Evolutionary conservation across 1,284 basidiomycete genomes (phyloP), one percentile per base, ranked within the genome.

Genomic region (Austropuccinia psidii): DNA sequence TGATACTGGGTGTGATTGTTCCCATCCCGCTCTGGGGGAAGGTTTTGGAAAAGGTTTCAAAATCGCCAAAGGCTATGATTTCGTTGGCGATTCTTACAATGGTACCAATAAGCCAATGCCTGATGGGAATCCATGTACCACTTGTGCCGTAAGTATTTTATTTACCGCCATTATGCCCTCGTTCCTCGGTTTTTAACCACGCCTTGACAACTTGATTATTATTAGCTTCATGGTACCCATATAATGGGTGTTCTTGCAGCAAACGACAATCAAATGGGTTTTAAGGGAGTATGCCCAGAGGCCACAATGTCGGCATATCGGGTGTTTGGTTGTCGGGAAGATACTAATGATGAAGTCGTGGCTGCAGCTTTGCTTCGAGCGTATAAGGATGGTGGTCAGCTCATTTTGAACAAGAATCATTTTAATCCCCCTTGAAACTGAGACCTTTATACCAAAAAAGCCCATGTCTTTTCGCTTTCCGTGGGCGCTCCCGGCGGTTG

Each of bases 381-480:
- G 17, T 78, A 74, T 69, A 77, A 76, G 43, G 78, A 79, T 62
- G 78, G 78, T 7, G 72, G 72, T 74, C 19, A 21, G 62, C 37
- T 15, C 27, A 27, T 35, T 45, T 45, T 45, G 24, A 29, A 31
- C 21, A n/a, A n/a, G n/a, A n/a, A n/a, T n/a, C n/a, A n/a, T n/a
- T 31, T 49, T 21, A 21, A 65, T 35, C 29, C 37, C 43, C 52
- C 17, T 27, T 55, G 3, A 8, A 13, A 47, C 19, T 17, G 41
- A 33, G 41, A 9, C n/a, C 9, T 21, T 52, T 11, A 39, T n/a
- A 6, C 24, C n/a, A 41, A 15, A 17, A 67, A 4, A 41, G 76
- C 76, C 58, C 85, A 89, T 78, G 84, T 89, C 67, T 80, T 89
- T 75, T 87, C 86, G 4, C 81, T 89, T 70, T 88, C 87, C 15